phyloP scores from a whole-genome alignment of 1,284 basidiomycete species.

The Puccinia polysora region DNA sequence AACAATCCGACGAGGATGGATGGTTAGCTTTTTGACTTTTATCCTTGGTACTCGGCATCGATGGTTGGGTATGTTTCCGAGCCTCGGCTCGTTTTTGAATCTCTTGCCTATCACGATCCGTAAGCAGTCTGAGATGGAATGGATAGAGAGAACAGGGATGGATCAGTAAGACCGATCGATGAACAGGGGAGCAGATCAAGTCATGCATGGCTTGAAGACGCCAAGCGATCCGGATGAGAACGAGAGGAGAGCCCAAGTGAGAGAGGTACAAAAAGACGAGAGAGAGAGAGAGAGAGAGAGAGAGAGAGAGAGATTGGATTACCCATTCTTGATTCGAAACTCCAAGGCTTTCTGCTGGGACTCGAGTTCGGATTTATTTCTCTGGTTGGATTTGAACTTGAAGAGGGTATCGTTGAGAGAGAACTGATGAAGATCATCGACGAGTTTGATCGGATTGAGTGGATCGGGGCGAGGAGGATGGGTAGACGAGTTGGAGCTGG shows the following conservation, averaged over 20 bases:
- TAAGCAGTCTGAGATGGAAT: neutral
- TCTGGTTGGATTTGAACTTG: conserved; percentile 1
- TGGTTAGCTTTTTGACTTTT: neutral
- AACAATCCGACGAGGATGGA: conserved; percentile 1
- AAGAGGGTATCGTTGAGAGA: conserved; percentile 1
- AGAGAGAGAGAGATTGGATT: neutral
- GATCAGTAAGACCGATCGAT: neutral
- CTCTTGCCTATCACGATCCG: conserved; percentile 4
- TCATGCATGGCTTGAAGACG: too few species aligned
- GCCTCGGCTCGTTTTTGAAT: neutral
- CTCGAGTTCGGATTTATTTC: conserved; percentile 21
- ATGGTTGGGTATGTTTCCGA: neutral
- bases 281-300: neutral
- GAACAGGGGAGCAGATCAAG: neutral
- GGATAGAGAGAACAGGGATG: neutral
- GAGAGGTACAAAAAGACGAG: neutral
- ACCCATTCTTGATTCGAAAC: conserved; percentile 16
- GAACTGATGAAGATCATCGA: conserved; percentile 8
- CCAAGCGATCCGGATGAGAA: too few species aligned
- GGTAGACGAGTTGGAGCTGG: too few species aligned
- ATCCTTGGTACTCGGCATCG: neutral
- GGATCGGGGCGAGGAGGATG: neutral
- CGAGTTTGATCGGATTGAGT: neutral
- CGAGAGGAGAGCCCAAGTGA: neutral
- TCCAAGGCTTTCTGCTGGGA: conserved; percentile 33